Evolutionary conservation across 768 basidiomycete genomes (phyloP).

Genomic region (Russula emetica): DNA sequence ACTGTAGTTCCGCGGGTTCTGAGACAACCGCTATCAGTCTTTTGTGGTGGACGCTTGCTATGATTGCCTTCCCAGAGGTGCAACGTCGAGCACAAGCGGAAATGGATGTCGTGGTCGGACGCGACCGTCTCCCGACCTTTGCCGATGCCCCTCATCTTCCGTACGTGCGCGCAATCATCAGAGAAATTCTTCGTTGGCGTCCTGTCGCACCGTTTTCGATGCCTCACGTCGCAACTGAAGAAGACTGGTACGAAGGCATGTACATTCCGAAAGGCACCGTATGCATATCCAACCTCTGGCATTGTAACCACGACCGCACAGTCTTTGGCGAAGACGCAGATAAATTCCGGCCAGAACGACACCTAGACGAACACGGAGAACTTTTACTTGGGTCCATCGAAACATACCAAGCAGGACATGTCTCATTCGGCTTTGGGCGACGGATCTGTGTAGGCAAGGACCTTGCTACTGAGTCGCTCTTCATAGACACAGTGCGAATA

Average conservation of each 20-base stretch:
- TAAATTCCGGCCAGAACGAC: constrained; percentile 28
- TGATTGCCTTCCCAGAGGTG: constrained; percentile 22
- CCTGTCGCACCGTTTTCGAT: background rate
- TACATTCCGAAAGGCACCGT: constrained; percentile 38
- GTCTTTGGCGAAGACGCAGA: constrained; percentile 25
- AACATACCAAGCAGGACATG: constrained; percentile 23
- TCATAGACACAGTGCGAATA: constrained; percentile 25
- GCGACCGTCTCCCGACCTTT: constrained; percentile 21
- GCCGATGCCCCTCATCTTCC: constrained; percentile 26
- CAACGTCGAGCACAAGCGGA: constrained; percentile 23
- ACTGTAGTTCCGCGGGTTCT: constrained; percentile 3
- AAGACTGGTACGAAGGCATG: constrained; percentile 33
- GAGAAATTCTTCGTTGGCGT: constrained; percentile 21
- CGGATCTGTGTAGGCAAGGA: constrained; percentile 28
- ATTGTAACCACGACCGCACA: constrained; percentile 7
- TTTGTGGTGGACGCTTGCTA: constrained; percentile 12
- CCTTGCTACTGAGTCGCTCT: constrained; percentile 27
- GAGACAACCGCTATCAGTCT: constrained; percentile 18
- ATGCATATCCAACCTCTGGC: constrained; percentile 32
- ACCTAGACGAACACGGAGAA: constrained; percentile 16
- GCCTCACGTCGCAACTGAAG: constrained; percentile 24
- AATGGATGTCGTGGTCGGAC: constrained; percentile 23
- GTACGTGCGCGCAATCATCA: constrained; percentile 25
- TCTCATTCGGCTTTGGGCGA: constrained; percentile 24
- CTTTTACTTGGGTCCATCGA: constrained; percentile 3